Percentiles rank a stretch among this genome's conserved stretches.
These are phyloP conservation scores for Tylopilus sp. DNA, from an alignment of 1,284 basidiomycete species.

Conservation along the genomic window DNA sequence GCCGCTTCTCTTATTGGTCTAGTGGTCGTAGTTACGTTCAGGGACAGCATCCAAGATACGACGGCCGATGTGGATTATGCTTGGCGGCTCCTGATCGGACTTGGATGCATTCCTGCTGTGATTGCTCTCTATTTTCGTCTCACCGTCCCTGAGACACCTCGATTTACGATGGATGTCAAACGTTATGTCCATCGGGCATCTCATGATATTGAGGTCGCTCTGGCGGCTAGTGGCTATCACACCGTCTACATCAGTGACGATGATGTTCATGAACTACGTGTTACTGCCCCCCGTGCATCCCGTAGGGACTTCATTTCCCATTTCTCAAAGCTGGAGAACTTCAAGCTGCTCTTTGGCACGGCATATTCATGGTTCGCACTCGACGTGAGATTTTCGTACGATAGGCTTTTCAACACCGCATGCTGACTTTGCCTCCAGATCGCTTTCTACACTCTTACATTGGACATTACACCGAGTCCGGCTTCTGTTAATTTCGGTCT, in stretches of 20 bases:
- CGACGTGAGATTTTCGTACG: slow-evolving; percentile 48
- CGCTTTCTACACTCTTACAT: slow-evolving; percentile 68
- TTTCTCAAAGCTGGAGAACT: slow-evolving; percentile 55
- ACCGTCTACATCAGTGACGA: slow-evolving; percentile 49
- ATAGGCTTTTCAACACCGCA: background rate
- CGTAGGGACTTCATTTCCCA: slow-evolving; percentile 56
- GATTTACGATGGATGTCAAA: slow-evolving; percentile 78
- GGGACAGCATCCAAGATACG: slow-evolving; percentile 51
- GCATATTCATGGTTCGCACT: slow-evolving; percentile 71
- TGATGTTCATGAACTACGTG: slow-evolving; percentile 44
- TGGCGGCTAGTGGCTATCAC: slow-evolving; percentile 49
- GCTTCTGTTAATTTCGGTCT: slow-evolving; percentile 4
- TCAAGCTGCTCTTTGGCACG: slow-evolving; percentile 56
- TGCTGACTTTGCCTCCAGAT: slow-evolving; percentile 48
- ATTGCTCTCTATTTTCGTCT: slow-evolving; percentile 64
- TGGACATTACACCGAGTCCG: slow-evolving; percentile 60
- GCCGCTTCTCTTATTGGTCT: slow-evolving; percentile 64
- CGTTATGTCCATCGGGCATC: slow-evolving; percentile 66
- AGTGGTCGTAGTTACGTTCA: slow-evolving; percentile 65
- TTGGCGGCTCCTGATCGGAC: slow-evolving; percentile 59
- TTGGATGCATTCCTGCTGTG: slow-evolving; percentile 59
- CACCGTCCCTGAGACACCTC: slow-evolving; percentile 65
- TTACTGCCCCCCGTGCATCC: slow-evolving; percentile 56
- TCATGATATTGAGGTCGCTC: slow-evolving; percentile 61
- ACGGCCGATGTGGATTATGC: slow-evolving; percentile 45